These are phyloP conservation scores for Citrullus colocynthis DNA, from an alignment of 306 rosid genomes.

Conservation along the genomic window DNA sequence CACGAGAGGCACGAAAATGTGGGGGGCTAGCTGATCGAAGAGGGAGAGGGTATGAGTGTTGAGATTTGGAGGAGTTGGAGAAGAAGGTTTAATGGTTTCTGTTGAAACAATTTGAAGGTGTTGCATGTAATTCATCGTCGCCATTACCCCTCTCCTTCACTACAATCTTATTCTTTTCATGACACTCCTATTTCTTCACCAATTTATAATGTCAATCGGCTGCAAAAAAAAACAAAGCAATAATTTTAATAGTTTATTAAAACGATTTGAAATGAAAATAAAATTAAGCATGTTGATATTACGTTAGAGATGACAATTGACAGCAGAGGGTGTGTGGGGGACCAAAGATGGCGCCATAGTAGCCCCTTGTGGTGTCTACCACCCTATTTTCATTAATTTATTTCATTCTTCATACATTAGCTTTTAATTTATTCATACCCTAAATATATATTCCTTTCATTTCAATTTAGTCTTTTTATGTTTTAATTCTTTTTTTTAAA, in stretches of 20 bases:
- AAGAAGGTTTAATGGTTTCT: constrained; percentile 8
- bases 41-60: neutral
- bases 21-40: constrained; percentile 11
- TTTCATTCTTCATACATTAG: neutral
- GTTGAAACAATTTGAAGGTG: neutral
- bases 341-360: neutral
- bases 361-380: neutral
- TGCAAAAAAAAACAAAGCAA: neutral
- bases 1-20: neutral
- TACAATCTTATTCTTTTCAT: too few relatives aligned
- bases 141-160: neutral
- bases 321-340: neutral
- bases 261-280: neutral
- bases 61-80: constrained; percentile 1
- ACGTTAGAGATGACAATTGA: constrained; percentile 1
- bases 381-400: neutral
- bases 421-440: neutral
- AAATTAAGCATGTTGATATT: neutral
- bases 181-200: neutral
- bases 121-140: neutral
- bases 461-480: too few relatives aligned
- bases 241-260: too few relatives aligned
- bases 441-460: neutral
- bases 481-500: too few relatives aligned
- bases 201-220: neutral